phyloP scores from a whole-genome alignment of 768 basidiomycete genomes.

The Boletellus ananas region DNA sequence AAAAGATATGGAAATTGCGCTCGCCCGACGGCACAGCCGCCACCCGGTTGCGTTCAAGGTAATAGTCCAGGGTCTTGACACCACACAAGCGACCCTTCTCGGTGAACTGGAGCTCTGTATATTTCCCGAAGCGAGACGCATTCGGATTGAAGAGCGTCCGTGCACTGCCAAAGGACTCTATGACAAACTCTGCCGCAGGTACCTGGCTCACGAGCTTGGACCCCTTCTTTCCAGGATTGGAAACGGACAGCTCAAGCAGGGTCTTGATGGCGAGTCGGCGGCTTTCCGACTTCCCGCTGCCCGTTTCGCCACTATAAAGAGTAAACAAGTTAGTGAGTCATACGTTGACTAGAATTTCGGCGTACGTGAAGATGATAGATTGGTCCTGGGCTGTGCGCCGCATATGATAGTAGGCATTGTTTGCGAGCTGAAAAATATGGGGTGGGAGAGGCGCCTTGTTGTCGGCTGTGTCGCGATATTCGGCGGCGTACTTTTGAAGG shows the following conservation, averaged over 20 bases:
- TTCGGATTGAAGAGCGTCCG: slow-evolving; percentile 91
- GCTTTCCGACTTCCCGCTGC: slow-evolving; percentile 92
- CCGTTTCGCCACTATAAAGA: slow-evolving; percentile 75
- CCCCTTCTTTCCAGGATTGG: slow-evolving; percentile 89
- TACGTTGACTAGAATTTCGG: background rate
- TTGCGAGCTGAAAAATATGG: slow-evolving; percentile 89
- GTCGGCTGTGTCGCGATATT: slow-evolving; percentile 73
- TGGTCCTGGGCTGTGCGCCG: slow-evolving; percentile 91
- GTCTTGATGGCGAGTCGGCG: slow-evolving; percentile 88
- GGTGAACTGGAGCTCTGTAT: slow-evolving; percentile 95
- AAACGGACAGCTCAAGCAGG: slow-evolving; percentile 85
- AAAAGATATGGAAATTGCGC: slow-evolving; percentile 97
- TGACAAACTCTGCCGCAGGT: slow-evolving; percentile 91
- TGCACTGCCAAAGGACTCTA: slow-evolving; percentile 92
- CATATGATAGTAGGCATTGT: slow-evolving; percentile 96
- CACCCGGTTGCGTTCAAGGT: slow-evolving; percentile 90
- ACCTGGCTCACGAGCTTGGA: slow-evolving; percentile 83
- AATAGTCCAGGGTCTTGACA: slow-evolving; percentile 94
- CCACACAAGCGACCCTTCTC: slow-evolving; percentile 87
- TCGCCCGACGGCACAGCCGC: slow-evolving; percentile 85
- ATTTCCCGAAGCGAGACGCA: slow-evolving; percentile 96
- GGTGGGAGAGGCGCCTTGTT: slow-evolving; percentile 64
- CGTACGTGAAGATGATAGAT: slow-evolving; percentile 76
- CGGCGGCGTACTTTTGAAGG: slow-evolving; percentile 80
- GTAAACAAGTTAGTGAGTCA: background rate